Base-by-base conservation (phyloP, 2,329 filamentous ascomycete species). In the Thelonectria rubi region DNA sequence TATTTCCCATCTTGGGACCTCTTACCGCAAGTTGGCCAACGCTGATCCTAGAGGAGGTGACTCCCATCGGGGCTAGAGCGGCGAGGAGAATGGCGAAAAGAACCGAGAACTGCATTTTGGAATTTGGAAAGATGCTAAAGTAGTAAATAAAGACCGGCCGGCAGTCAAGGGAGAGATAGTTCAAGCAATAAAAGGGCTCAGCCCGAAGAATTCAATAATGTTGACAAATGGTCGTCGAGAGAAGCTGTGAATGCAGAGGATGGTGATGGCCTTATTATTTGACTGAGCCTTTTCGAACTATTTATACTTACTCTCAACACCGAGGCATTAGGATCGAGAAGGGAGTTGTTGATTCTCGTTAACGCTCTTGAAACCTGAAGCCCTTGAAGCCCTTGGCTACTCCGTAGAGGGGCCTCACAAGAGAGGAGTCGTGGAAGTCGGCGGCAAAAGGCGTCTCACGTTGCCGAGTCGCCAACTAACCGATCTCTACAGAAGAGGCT, bases 221-320 rank as follows among this genome's bases (percentile, higher is more conserved):
- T 8, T 30, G 26, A 30, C 26, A 18, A 51, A 37, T 26, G 14
- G 20, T 24, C 6, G 24, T 43, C 18, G 50, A 40, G 51, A 14
- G 32, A 46, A 51, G 26, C 45, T 55, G 51, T 55, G 52, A n/a
- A 32, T 24, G 47, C 7, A 39, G 21, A 40, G 26, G 32, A 46
- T 32, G 40, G 32, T 40, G 20, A 45, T 46, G n/a, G 11, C 48
- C 18, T 11, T 2, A 6, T 3, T 34, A 21, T 3, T 42, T 18
- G 39, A 18, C 52, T 55, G 57, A 60, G 58, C 42, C 52, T 52
- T 21, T 52, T 40, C 51, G 51, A 54, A 51, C 40, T 12, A n/a
- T 60, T 60, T 60, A 60, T 60, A 60, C 45, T 17, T 15, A 15
- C 18, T 18, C n/a, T n/a, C 17, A 15, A 3, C 17, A 18, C 5